A percentile compares a stretch with the other conserved stretches of the same genome.
Evolutionary conservation across 441 rosid genomes (phyloP).

Genomic region (Daphne laureola): DNA sequence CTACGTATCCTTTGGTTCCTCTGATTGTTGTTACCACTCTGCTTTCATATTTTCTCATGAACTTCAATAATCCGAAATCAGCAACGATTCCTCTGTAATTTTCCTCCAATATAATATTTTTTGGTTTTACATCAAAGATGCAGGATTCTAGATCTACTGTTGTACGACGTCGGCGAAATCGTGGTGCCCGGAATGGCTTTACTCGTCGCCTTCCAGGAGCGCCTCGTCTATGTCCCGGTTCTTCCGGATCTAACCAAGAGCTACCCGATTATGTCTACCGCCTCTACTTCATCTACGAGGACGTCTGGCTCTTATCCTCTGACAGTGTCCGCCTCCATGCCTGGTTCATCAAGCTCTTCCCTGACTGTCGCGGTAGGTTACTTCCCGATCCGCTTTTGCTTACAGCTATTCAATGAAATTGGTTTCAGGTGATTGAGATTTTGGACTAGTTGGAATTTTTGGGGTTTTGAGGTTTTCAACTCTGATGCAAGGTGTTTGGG

Average conservation of each 20-base stretch:
- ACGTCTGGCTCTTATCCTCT: slow-evolving; percentile 90
- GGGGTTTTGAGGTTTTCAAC: neutral
- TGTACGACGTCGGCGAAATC: slow-evolving; percentile 87
- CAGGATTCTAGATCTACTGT: slow-evolving; percentile 59
- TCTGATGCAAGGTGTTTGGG: too few relatives aligned
- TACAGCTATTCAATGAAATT: neutral
- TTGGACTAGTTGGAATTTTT: slow-evolving; percentile 15
- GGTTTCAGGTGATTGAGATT: slow-evolving; percentile 20
- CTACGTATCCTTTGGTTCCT: slow-evolving; percentile 75
- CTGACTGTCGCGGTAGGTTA: slow-evolving; percentile 66
- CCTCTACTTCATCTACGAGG: slow-evolving; percentile 72
- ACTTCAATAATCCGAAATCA: slow-evolving; percentile 74
- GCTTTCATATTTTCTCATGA: slow-evolving; percentile 65
- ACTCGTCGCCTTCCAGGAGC: slow-evolving; percentile 90
- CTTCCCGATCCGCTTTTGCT: neutral
- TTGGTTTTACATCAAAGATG: slow-evolving; percentile 87
- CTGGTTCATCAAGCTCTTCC: slow-evolving; percentile 91
- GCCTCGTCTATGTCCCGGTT: slow-evolving; percentile 90
- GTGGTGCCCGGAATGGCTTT: slow-evolving; percentile 86
- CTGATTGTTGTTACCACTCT: slow-evolving; percentile 56
- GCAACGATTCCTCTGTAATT: slow-evolving; percentile 51
- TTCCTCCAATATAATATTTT: slow-evolving; percentile 67
- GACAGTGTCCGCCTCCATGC: slow-evolving; percentile 92
- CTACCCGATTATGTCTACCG: slow-evolving; percentile 80
- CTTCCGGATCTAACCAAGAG: slow-evolving; percentile 86